These are phyloP conservation scores for Entophlyctis luteolus DNA, from an alignment of 192 early-diverging fungal genomes.

Conservation along the genomic window DNA sequence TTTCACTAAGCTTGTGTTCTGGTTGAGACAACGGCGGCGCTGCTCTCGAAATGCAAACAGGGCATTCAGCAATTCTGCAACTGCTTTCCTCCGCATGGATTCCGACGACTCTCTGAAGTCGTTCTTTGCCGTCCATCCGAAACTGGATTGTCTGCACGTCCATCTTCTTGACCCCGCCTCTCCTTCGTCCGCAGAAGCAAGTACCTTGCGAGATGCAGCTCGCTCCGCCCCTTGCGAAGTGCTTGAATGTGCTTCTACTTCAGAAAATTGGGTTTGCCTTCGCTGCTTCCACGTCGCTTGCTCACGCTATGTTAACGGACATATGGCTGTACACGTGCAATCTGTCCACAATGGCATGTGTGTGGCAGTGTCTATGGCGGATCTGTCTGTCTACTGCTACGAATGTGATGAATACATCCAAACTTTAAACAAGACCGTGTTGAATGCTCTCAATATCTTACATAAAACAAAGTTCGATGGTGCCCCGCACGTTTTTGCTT, in stretches of 20 bases:
- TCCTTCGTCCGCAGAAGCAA: too few relatives aligned
- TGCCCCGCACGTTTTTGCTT: background rate
- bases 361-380: background rate
- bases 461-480: background rate
- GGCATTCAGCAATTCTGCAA: too few relatives aligned
- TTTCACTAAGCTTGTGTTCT: too few relatives aligned
- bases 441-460: too few relatives aligned
- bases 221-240: too few relatives aligned
- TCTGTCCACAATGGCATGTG: background rate
- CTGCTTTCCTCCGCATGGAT: too few relatives aligned
- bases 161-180: too few relatives aligned
- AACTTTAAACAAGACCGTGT: background rate
- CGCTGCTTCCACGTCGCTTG: background rate
- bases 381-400: background rate
- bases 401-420: background rate
- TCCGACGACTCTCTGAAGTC: too few relatives aligned
- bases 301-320: background rate
- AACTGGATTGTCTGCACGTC: conserved; percentile 3
- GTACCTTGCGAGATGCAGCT: too few relatives aligned
- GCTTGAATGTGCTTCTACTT: too few relatives aligned
- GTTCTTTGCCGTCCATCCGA: conserved; percentile 17
- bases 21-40: too few relatives aligned
- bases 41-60: too few relatives aligned
- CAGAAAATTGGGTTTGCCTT: conserved; percentile 3
- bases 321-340: background rate